A percentile compares a stretch with the other conserved stretches of the same genome.
Conservation (phyloP, 228 moss, liverwort and hornwort species). For the Sphagnum fallax region DNA sequence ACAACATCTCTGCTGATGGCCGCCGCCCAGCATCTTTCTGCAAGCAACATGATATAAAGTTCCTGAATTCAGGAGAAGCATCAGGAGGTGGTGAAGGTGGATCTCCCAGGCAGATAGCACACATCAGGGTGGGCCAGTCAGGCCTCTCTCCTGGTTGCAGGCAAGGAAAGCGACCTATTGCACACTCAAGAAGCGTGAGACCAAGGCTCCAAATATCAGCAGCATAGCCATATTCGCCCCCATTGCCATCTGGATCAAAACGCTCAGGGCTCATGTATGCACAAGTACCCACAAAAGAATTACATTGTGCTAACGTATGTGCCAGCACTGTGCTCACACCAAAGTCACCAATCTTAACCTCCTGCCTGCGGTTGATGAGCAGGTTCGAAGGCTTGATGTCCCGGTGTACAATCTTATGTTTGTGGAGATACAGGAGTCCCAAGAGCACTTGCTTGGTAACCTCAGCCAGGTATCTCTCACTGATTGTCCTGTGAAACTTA, state of each 20-base stretch:
- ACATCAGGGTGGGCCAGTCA: slow-evolving; percentile 95
- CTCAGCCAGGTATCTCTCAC: slow-evolving; percentile 72
- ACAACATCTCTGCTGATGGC: slow-evolving; percentile 70
- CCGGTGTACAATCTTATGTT: slow-evolving; percentile 84
- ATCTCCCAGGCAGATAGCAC: slow-evolving; percentile 81
- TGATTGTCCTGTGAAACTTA: slow-evolving; percentile 59
- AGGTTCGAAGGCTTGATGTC: slow-evolving; percentile 96
- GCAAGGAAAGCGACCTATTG: slow-evolving; percentile 88
- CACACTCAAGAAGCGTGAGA: slow-evolving; percentile 80
- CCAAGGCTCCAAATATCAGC: slow-evolving; percentile 99
- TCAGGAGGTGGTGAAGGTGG: slow-evolving; percentile 74
- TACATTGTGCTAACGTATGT: slow-evolving; percentile 90
- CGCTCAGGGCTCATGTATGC: slow-evolving; percentile 98
- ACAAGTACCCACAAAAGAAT: slow-evolving; percentile 94
- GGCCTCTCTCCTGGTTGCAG: slow-evolving; percentile 80
- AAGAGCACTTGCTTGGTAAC: slow-evolving; percentile 82
- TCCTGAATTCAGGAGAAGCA: slow-evolving; percentile 79
- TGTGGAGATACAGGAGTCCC: slow-evolving; percentile 77
- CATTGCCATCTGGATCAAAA: slow-evolving; percentile 88
- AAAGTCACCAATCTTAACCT: slow-evolving; percentile 96
- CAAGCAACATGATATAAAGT: slow-evolving; percentile 74
- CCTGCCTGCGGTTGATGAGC: slow-evolving; percentile 74
- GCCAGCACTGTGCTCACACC: slow-evolving; percentile 95
- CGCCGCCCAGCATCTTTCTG: slow-evolving; percentile 72
- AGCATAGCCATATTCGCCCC: slow-evolving; percentile 79